phyloP scores from a whole-genome alignment of 208 protist genomes.

The Trypanosoma lewisi region DNA sequence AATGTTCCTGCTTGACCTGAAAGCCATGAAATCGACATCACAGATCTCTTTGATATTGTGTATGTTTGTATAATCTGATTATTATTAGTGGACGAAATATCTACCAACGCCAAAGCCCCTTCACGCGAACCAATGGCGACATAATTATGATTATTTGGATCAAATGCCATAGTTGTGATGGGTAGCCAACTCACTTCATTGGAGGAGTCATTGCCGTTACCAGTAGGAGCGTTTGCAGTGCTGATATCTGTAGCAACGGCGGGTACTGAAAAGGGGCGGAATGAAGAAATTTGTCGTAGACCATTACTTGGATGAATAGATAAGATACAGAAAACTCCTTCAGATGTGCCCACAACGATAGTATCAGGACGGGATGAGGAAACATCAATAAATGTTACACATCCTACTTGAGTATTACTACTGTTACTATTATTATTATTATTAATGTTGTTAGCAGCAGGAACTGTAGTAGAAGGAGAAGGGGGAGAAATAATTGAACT shows the following conservation, averaged over 20 bases:
- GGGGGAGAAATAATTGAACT: too few relatives aligned
- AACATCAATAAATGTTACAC: conserved; percentile 64
- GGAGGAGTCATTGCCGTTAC: conserved; percentile 7
- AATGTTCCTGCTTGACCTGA: conserved; percentile 57
- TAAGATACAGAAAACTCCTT: conserved; percentile 60
- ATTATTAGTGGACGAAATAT: conserved; percentile 33
- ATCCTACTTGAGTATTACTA: conserved; percentile 28
- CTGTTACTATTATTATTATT: not conserved
- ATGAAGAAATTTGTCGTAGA: conserved; percentile 38
- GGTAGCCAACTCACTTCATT: conserved; percentile 27
- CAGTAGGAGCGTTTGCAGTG: not conserved
- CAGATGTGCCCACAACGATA: conserved; percentile 73
- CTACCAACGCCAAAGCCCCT: conserved; percentile 62
- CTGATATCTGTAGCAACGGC: not conserved
- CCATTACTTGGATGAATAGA: conserved; percentile 70
- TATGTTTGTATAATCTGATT: conserved; percentile 68
- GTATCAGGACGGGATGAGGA: conserved; percentile 57
- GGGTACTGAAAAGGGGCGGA: conserved; percentile 58
- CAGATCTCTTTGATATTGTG: conserved; percentile 25
- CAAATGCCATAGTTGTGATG: conserved; percentile 66
- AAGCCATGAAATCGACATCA: conserved; percentile 74
- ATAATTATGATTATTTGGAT: conserved; percentile 61
- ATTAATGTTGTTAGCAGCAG: not conserved
- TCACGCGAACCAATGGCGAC: conserved; percentile 72
- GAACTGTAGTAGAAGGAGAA: not conserved